phyloP scores from a whole-genome alignment of 805 yeast species.

The Hermanozyma aechmeae region DNA sequence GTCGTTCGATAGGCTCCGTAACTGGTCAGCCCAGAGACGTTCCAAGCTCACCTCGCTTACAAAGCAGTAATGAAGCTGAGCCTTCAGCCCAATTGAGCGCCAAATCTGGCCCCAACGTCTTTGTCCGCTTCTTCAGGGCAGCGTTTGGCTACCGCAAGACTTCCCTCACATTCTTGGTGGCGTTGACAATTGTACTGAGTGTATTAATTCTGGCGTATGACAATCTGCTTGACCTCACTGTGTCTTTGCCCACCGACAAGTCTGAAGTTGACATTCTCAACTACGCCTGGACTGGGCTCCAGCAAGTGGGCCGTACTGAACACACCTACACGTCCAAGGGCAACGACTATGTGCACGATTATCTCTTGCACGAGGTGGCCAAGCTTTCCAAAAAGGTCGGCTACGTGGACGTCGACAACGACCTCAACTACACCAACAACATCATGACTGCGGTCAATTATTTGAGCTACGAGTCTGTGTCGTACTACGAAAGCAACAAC shows the following conservation, averaged over 20 bases:
- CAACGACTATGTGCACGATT: conserved; percentile 70
- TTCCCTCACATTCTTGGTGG: conserved; percentile 47
- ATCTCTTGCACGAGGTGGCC: conserved; percentile 34
- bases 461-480: conserved; percentile 39
- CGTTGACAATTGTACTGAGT: conserved; percentile 36
- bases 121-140: conserved; percentile 30
- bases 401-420: conserved; percentile 31
- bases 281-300: conserved; percentile 64
- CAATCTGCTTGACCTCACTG: conserved; percentile 28
- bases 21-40: too few species aligned
- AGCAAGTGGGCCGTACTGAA: conserved; percentile 50
- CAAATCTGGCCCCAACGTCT: conserved; percentile 5
- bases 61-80: neutral
- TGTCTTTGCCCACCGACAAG: conserved; percentile 34
- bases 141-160: conserved; percentile 69
- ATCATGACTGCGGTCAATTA: conserved; percentile 44
- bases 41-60: too few species aligned
- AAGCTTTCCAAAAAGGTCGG: conserved; percentile 20
- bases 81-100: neutral
- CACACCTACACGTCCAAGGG: conserved; percentile 78
- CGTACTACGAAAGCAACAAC: conserved; percentile 79
- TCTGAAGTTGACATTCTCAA: conserved; percentile 24
- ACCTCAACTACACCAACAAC: conserved; percentile 32
- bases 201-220: conserved; percentile 28
- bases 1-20: too few species aligned